Evolutionary conservation across 768 basidiomycete species (phyloP), one percentile per base, ranked within the genome.

Genomic region (Melanogaster broomeanus): DNA sequence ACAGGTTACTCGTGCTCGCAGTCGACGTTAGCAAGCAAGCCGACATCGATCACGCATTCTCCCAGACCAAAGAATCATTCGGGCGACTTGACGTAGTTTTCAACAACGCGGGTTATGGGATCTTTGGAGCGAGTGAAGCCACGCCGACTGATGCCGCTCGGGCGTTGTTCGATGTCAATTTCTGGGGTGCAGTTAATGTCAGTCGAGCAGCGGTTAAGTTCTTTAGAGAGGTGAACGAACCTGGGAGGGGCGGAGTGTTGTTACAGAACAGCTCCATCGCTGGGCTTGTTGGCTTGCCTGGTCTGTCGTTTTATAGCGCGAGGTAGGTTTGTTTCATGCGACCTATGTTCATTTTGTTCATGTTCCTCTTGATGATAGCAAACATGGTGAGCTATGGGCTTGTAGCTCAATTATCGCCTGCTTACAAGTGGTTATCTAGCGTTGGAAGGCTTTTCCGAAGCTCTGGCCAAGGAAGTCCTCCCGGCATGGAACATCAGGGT

Each of bases 401-500:
- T 16, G 15, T 31, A 11, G n/a, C 7, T 48, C 21, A 42, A 15
- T 5, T 16, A 8, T 13, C 15, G 12, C n/a, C 19, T 10, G n/a
- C 27, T 39, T 33, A 48, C 15, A 15, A 5, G 15, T 28, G 28
- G 6, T 46, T 19, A 4, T 27, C 3, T 42, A 73, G 71, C 71
- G 0, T 25, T 73, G 1, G 73, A 75, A 42, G 72, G 66, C 3
- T 60, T 72, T 42, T 69, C 65, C 2, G 63, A 71, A 49, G 45
- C 66, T 4, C 50, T 77, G 5, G 56, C 62, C 1, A 61, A 61
- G 35, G 77, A 78, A 45, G 34, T 78, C 37, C 61, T 64, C 16
- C 74, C 73, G 1, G 59, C 59, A 12, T 78, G 77, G 75, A 77
- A 77, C 49, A 77, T 76, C 58, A 56, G 49, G 49, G 56, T 56